These are phyloP conservation scores for Citrus inodora DNA, from an alignment of 345 rosid species.

Conservation along the genomic window DNA sequence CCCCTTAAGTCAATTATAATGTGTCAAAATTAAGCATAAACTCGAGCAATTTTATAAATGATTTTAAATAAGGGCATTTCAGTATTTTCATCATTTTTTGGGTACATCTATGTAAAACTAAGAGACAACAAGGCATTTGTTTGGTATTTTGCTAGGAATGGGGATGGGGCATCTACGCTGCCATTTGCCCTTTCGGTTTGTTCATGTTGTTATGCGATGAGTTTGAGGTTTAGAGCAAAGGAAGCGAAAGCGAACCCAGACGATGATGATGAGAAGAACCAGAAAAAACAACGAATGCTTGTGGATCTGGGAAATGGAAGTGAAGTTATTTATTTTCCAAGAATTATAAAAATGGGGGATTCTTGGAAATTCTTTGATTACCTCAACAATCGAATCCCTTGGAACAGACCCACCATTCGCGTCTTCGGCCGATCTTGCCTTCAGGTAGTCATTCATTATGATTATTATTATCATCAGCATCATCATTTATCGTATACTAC, in stretches of 20 bases:
- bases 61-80: no score
- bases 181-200: no score
- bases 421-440: conserved; percentile 67
- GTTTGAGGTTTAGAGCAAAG: conserved; percentile 22
- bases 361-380: conserved; percentile 71
- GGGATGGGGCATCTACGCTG: no score
- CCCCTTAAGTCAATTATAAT: no score
- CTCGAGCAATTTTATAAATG: no score
- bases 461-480: no score
- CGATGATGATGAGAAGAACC: not conserved
- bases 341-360: conserved; percentile 44
- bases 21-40: no score
- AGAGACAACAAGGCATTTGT: no score
- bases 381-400: conserved; percentile 70
- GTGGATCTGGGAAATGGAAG: conserved; percentile 82
- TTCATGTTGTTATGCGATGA: conserved; percentile 15
- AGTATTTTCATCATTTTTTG: no score
- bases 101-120: no score
- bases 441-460: conserved; percentile 45
- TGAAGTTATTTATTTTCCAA: conserved; percentile 51
- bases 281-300: conserved; percentile 34
- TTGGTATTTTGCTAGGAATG: no score
- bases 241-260: conserved; percentile 2
- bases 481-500: no score
- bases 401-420: conserved; percentile 77